Evolutionary conservation across 768 basidiomycete genomes (phyloP).

Genomic region (Cystobasidium tubakii): DNA sequence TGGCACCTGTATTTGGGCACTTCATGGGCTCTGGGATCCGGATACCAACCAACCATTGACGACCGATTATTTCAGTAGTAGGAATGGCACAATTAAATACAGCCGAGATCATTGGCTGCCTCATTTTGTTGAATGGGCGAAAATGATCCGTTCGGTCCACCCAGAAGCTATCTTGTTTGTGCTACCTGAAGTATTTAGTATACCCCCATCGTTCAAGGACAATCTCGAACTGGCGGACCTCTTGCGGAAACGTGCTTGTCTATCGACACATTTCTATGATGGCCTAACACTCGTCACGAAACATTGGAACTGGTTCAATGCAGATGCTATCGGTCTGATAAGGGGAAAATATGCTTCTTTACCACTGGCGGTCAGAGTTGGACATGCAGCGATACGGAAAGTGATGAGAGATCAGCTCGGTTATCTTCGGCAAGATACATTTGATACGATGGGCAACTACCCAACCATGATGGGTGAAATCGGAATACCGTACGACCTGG

Average conservation of each 20-base stretch:
- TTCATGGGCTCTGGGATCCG: conserved; percentile 79
- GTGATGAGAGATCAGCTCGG: conserved; percentile 76
- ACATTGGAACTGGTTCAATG: conserved; percentile 75
- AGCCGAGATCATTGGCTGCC: conserved; percentile 72
- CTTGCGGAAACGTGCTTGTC: conserved; percentile 62
- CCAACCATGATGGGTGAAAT: conserved; percentile 95
- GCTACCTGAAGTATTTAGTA: conserved; percentile 81
- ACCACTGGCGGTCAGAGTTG: conserved; percentile 69
- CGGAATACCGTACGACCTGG: conserved; percentile 91
- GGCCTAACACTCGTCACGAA: conserved; percentile 86
- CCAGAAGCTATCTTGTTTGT: conserved; percentile 81
- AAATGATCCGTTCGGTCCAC: conserved; percentile 62
- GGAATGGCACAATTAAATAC: conserved; percentile 57
- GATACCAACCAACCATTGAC: conserved; percentile 62
- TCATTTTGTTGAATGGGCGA: conserved; percentile 59
- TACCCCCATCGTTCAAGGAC: conserved; percentile 56
- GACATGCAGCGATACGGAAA: conserved; percentile 72
- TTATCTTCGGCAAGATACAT: conserved; percentile 67
- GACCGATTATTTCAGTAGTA: conserved; percentile 60
- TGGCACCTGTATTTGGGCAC: conserved; percentile 78
- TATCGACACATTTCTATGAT: conserved; percentile 87
- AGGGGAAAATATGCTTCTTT: conserved; percentile 69
- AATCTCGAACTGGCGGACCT: conserved; percentile 18
- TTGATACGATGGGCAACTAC: conserved; percentile 58
- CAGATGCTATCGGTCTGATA: conserved; percentile 85